These are phyloP conservation scores for Fusarium papillatum DNA, from an alignment of 2,329 filamentous ascomycete species.

Conservation along the genomic window DNA sequence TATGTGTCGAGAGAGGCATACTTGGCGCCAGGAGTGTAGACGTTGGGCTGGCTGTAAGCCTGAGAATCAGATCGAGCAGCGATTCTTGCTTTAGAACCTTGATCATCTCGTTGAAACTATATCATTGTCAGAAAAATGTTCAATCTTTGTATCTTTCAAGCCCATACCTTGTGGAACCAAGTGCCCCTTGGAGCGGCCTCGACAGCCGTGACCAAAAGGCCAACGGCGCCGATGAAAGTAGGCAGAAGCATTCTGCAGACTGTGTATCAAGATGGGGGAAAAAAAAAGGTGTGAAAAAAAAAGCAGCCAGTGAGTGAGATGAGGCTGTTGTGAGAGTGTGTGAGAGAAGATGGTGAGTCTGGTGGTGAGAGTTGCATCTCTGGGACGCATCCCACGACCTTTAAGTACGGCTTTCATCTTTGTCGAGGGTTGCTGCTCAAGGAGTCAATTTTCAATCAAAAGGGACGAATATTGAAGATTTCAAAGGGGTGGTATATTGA, in stretches of 20 bases:
- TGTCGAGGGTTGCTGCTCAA: slow-evolving; percentile 29
- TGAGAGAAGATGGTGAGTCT: slow-evolving; percentile 35
- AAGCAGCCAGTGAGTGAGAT: slow-evolving; percentile 23
- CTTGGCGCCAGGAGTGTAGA: slow-evolving; percentile 19
- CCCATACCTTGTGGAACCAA: slow-evolving; percentile 33
- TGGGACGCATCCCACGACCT: slow-evolving; percentile 17
- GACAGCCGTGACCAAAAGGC: slow-evolving; percentile 42
- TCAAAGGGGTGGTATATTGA: slow-evolving; percentile 26
- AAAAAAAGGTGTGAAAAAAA: neutral
- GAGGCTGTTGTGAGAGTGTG: slow-evolving; percentile 20
- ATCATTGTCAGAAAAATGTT: slow-evolving; percentile 13
- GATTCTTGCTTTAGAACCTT: slow-evolving; percentile 6
- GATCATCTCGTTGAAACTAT: slow-evolving; percentile 14
- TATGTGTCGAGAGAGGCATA: slow-evolving; percentile 4
- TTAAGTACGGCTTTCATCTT: slow-evolving; percentile 43
- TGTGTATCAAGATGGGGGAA: neutral
- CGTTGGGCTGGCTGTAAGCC: slow-evolving; percentile 11
- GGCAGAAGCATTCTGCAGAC: slow-evolving; percentile 40
- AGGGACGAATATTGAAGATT: slow-evolving; percentile 38
- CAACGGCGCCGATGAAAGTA: slow-evolving; percentile 40
- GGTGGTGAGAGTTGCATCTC: slow-evolving; percentile 31
- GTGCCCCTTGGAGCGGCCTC: slow-evolving; percentile 43
- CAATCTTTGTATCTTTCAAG: neutral
- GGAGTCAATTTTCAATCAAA: slow-evolving; percentile 17
- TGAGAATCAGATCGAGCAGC: slow-evolving; percentile 11